Conservation (phyloP, 1,284 basidiomycete genomes). For the Ustilago lituana region DNA sequence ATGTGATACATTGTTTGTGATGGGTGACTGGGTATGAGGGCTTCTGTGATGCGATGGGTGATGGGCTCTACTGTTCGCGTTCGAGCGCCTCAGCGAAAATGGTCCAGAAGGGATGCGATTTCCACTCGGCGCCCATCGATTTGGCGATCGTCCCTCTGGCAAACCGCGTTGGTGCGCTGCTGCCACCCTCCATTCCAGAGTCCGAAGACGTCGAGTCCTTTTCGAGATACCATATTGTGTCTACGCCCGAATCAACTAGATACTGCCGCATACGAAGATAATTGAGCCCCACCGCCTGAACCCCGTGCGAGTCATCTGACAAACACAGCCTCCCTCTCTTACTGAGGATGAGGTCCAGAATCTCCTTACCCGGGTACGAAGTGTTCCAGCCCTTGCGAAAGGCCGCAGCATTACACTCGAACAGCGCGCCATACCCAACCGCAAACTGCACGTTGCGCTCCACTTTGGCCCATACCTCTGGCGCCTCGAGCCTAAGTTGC, state of each 20-base stretch:
- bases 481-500: slow-evolving; percentile 74
- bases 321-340: slow-evolving; percentile 80
- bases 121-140: slow-evolving; percentile 30
- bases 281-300: slow-evolving; percentile 86
- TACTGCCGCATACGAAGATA: slow-evolving; percentile 79
- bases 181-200: not conserved
- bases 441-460: slow-evolving; percentile 81
- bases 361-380: slow-evolving; percentile 81
- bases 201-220: slow-evolving; percentile 4
- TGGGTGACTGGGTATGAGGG: not conserved
- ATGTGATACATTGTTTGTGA: too few relatives aligned
- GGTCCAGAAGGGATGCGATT: slow-evolving; percentile 30
- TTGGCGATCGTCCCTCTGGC: slow-evolving; percentile 35
- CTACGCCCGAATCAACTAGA: slow-evolving; percentile 73
- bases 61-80: not conserved
- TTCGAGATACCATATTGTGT: slow-evolving; percentile 77
- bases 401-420: slow-evolving; percentile 92
- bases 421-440: slow-evolving; percentile 84
- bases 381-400: slow-evolving; percentile 89
- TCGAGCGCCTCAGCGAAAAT: slow-evolving; percentile 14
- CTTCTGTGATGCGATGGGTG: not conserved
- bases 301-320: slow-evolving; percentile 95
- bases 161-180: slow-evolving; percentile 12
- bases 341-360: slow-evolving; percentile 77
- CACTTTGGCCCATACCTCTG: slow-evolving; percentile 72